These are phyloP conservation scores for Camelina laxa DNA, from an alignment of 345 rosid species.

Conservation along the genomic window DNA sequence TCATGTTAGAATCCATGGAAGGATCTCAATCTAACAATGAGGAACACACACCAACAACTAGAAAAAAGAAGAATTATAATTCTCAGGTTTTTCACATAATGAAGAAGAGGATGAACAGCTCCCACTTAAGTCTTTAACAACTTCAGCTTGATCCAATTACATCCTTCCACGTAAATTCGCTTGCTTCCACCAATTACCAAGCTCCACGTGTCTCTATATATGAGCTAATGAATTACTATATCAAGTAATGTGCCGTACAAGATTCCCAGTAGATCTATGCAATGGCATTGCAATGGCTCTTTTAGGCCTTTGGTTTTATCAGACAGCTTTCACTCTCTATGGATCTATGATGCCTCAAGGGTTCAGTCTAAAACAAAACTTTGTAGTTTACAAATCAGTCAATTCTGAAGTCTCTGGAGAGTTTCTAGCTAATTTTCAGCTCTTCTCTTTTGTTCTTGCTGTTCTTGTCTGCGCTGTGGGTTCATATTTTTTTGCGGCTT, in stretches of 20 bases:
- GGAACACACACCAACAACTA: no score
- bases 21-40: no score
- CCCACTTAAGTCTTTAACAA: no score
- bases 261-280: constrained; percentile 79
- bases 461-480: constrained; percentile 66
- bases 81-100: no score
- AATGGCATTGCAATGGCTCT: constrained; percentile 78
- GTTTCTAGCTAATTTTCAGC: constrained; percentile 82
- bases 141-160: no score
- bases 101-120: no score
- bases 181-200: no score
- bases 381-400: constrained; percentile 54
- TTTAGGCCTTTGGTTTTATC: constrained; percentile 98
- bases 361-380: constrained; percentile 55
- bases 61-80: no score
- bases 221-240: no score
- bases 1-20: no score
- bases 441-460: constrained; percentile 66
- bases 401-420: constrained; percentile 75
- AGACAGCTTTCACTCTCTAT: constrained; percentile 90
- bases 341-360: constrained; percentile 96
- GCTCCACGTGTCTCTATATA: no score
- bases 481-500: constrained; percentile 60
- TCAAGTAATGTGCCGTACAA: constrained; percentile 72
- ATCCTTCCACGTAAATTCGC: no score